These are phyloP conservation scores for Candida xyloterini DNA, from an alignment of 805 yeast genomes.

Conservation along the genomic window DNA sequence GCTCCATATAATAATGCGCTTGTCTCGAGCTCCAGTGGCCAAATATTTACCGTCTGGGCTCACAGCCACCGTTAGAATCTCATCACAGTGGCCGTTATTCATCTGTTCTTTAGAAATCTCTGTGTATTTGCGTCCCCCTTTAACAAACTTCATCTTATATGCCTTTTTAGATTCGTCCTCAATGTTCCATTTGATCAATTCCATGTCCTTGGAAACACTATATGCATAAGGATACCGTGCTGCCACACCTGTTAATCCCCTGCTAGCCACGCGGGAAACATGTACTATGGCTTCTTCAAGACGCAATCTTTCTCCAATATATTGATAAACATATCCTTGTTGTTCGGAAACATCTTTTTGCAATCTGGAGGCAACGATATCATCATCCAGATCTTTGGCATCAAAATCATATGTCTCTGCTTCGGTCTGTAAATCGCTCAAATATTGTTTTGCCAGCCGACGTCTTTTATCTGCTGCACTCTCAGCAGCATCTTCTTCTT, in stretches of 20 bases:
- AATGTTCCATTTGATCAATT: slow-evolving; percentile 77
- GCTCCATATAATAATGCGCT: slow-evolving; percentile 81
- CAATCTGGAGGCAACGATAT: slow-evolving; percentile 74
- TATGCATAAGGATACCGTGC: slow-evolving; percentile 60
- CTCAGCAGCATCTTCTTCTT: slow-evolving; percentile 72
- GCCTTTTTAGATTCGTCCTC: slow-evolving; percentile 56
- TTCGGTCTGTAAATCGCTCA: slow-evolving; percentile 71
- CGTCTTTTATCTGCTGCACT: slow-evolving; percentile 91
- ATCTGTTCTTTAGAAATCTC: slow-evolving; percentile 47
- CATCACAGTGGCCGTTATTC: slow-evolving; percentile 72
- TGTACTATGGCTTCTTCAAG: slow-evolving; percentile 41
- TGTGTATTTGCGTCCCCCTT: slow-evolving; percentile 54
- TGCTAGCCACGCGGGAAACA: slow-evolving; percentile 59
- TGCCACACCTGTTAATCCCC: slow-evolving; percentile 54
- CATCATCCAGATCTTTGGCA: slow-evolving; percentile 88
- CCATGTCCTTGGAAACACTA: slow-evolving; percentile 79
- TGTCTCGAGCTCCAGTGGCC: slow-evolving; percentile 88
- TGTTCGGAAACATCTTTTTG: slow-evolving; percentile 87
- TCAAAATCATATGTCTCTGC: slow-evolving; percentile 59
- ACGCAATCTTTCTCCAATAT: slow-evolving; percentile 50
- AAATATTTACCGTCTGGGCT: slow-evolving; percentile 85
- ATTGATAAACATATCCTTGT: slow-evolving; percentile 78
- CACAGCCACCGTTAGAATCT: slow-evolving; percentile 74
- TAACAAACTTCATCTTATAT: slow-evolving; percentile 56
- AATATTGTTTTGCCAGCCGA: slow-evolving; percentile 88